Evolutionary conservation across 2,329 filamentous ascomycete species (phyloP).

Genomic region (Cercospora janseana): DNA sequence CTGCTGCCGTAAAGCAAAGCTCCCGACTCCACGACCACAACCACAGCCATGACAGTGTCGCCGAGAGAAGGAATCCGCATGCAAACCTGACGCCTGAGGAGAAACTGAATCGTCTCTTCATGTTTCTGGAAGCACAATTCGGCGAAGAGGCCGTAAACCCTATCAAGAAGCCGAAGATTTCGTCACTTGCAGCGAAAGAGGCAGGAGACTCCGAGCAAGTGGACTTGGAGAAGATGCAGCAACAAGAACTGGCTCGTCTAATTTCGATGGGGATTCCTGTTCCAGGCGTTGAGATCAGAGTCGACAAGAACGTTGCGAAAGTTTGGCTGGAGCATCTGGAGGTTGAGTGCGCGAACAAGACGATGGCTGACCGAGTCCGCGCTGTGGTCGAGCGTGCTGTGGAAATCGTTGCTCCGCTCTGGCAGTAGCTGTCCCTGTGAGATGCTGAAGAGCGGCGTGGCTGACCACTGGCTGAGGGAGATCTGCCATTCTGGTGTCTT

Average conservation of each 20-base stretch:
- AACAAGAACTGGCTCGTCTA: conserved; percentile 70
- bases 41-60: conserved; percentile 28
- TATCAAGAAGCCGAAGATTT: conserved; percentile 64
- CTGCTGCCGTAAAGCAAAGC: conserved; percentile 87
- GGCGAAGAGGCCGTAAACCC: conserved; percentile 78
- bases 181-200: conserved; percentile 24
- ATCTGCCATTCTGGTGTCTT: no score
- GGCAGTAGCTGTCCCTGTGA: conserved; percentile 19
- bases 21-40: conserved; percentile 48
- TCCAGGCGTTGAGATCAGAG: conserved; percentile 79
- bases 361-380: conserved; percentile 75
- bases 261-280: conserved; percentile 85
- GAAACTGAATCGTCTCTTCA: conserved; percentile 78
- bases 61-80: conserved; percentile 63
- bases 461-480: no score
- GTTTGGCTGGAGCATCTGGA: conserved; percentile 92
- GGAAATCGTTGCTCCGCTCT: conserved; percentile 30
- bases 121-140: conserved; percentile 97
- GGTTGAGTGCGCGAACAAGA: conserved; percentile 76
- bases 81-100: conserved; percentile 69
- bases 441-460: no score
- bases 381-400: conserved; percentile 80
- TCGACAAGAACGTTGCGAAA: conserved; percentile 82
- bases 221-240: conserved; percentile 55
- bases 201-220: conserved; percentile 36